These are phyloP conservation scores for Fusarium newnesense DNA, from an alignment of 2,329 filamentous ascomycete genomes.

Conservation along the genomic window DNA sequence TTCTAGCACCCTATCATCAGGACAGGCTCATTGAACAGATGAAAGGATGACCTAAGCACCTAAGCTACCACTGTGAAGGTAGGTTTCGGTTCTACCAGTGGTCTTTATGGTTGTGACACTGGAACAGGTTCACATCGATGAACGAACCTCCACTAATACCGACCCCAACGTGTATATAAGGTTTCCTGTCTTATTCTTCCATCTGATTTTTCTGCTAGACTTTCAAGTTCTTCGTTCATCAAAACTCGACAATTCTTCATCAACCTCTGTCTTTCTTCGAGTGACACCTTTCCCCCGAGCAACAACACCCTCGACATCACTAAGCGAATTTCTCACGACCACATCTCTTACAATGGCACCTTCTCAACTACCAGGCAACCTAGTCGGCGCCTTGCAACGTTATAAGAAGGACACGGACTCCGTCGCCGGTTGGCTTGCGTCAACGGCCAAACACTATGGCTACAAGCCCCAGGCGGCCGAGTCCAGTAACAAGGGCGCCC, in stretches of 20 bases:
- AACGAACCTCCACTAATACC: neutral
- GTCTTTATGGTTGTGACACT: neutral
- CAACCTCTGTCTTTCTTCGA: neutral
- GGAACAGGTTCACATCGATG: neutral
- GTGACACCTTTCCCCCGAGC: neutral
- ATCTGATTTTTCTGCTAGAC: neutral
- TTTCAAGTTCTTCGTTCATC: accelerated
- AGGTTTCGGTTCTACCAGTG: neutral
- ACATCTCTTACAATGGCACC: neutral
- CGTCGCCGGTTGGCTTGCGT: neutral
- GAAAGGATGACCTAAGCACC: neutral
- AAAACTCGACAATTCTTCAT: neutral
- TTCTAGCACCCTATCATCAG: neutral
- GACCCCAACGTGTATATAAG: neutral
- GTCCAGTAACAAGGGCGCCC: neutral
- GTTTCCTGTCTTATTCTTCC: neutral
- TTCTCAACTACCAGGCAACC: neutral
- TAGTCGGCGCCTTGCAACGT: neutral
- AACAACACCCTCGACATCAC: neutral
- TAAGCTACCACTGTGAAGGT: neutral
- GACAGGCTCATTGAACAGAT: neutral
- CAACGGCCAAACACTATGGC: neutral
- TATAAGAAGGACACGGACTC: slow-evolving; percentile 1
- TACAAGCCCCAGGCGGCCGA: neutral
- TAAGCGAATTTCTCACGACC: neutral